Evolutionary conservation across 2,329 filamentous ascomycete genomes (phyloP), one percentile per base, ranked within the genome.

Genomic region (Colletotrichum cordylinicola): DNA sequence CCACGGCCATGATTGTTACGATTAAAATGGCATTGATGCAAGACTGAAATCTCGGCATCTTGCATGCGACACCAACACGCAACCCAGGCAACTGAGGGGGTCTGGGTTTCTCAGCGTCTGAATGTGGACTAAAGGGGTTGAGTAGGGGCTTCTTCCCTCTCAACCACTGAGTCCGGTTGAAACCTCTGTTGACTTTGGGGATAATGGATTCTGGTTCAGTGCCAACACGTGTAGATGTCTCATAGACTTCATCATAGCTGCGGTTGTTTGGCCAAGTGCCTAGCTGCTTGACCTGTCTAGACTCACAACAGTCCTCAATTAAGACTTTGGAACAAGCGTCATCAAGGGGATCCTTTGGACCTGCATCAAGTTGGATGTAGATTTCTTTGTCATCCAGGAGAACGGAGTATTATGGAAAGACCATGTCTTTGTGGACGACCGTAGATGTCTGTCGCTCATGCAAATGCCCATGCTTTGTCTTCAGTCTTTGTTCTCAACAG

Each of bases 221-320:
- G 2, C 1, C 18, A 24, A 52, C 13, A 13, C 43, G 8, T 21
- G 1, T 13, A 21, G n/a, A 13, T 21, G 43, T 52, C 43, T 52
- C 10, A 21, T 21, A n/a, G n/a, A 13, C n/a, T 13, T 52, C 43
- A 21, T 52, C 1, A 52, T 52, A 21, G 43, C 10, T 6, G 2
- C 4, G 4, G 6, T 21, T 3, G 43, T 52, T 21, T 52, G 43
- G 43, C 43, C 2, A 3, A n/a, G 6, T 13, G 43, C 6, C 10
- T 52, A 52, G 10, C 10, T 52, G 6, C 0, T 10, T 52, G 6
- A 8, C n/a, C 13, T 2, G 1, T 52, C 0, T 13, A 24, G n/a
- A 13, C n/a, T 21, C n/a, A 52, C 6, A 21, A 52, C 43, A 10
- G 2, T 8, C 43, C 8, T 52, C 43, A 52, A 52, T 6, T n/a